These are phyloP conservation scores for Tuber indicum DNA, from an alignment of 495 filamentous ascomycete genomes.

Conservation along the genomic window DNA sequence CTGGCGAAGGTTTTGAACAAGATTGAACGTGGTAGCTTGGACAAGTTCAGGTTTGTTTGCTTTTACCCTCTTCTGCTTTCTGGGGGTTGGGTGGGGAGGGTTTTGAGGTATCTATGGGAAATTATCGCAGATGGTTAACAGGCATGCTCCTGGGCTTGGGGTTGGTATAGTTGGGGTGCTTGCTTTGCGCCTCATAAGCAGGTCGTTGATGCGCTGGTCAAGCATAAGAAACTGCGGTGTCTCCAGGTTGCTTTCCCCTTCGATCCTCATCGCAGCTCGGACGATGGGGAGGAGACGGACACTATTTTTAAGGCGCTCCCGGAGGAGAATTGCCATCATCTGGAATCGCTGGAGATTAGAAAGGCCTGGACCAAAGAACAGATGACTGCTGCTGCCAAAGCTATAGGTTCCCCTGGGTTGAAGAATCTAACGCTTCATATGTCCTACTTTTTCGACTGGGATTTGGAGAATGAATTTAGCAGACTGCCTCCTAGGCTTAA, in stretches of 20 bases:
- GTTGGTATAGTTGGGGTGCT: not conserved
- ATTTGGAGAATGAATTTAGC: not conserved
- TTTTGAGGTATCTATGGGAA: not conserved
- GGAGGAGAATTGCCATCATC: not conserved
- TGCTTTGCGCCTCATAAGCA: not conserved
- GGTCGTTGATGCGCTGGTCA: conserved; percentile 7
- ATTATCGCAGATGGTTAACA: conserved; percentile 1
- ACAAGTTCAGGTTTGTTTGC: conserved; percentile 11
- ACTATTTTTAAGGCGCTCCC: conserved; percentile 2
- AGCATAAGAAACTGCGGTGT: conserved; percentile 13
- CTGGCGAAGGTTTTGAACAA: conserved; percentile 5
- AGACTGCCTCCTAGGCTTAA: not conserved
- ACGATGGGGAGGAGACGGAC: not conserved
- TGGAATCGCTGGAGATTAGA: conserved; percentile 3
- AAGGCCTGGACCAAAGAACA: not conserved
- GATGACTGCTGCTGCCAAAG: conserved; percentile 4
- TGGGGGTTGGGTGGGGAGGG: not conserved
- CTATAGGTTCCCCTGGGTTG: not conserved
- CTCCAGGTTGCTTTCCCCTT: not conserved
- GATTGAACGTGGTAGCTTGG: conserved; percentile 14
- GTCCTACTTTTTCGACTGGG: not conserved
- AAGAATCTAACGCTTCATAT: not conserved
- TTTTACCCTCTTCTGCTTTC: not conserved
- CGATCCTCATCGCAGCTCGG: not conserved
- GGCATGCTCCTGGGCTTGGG: not conserved